Evolutionary conservation across 371 early-diverging fungal species (phyloP).

Genomic region (Mucor ambiguus): DNA sequence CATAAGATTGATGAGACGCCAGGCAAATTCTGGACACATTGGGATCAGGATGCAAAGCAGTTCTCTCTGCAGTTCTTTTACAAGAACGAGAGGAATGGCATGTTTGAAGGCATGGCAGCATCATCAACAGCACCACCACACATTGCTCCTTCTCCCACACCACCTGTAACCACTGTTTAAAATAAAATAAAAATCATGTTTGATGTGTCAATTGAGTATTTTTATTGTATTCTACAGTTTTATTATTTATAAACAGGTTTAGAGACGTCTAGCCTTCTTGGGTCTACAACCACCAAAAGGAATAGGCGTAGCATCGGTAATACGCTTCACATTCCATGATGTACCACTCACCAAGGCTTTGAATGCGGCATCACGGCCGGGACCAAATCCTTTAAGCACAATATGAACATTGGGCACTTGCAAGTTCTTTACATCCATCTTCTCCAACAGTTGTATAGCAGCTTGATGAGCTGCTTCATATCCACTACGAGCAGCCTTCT

Average conservation of each 20-base stretch:
- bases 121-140: slow-evolving; percentile 16
- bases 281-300: slow-evolving; percentile 96
- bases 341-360: slow-evolving; percentile 71
- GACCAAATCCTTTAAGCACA: slow-evolving; percentile 88
- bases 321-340: slow-evolving; percentile 72
- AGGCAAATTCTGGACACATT: slow-evolving; percentile 89
- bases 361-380: slow-evolving; percentile 92
- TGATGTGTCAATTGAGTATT: not conserved
- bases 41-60: slow-evolving; percentile 91
- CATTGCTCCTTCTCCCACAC: slow-evolving; percentile 13
- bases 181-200: not conserved
- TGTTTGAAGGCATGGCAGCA: slow-evolving; percentile 33
- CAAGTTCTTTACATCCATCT: slow-evolving; percentile 66
- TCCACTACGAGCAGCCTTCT: slow-evolving; percentile 87
- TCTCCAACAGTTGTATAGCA: slow-evolving; percentile 71
- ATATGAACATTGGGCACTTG: slow-evolving; percentile 72
- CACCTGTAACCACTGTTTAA: slow-evolving; percentile 25
- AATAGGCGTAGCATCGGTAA: slow-evolving; percentile 91
- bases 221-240: slow-evolving; percentile 9
- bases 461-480: slow-evolving; percentile 95
- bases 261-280: slow-evolving; percentile 87
- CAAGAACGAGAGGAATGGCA: slow-evolving; percentile 28
- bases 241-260: slow-evolving; percentile 1
- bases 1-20: slow-evolving; percentile 86
- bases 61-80: slow-evolving; percentile 93